These are phyloP conservation scores for Mortierella sp. DNA, from an alignment of 371 early-diverging fungal species.

Conservation along the genomic window DNA sequence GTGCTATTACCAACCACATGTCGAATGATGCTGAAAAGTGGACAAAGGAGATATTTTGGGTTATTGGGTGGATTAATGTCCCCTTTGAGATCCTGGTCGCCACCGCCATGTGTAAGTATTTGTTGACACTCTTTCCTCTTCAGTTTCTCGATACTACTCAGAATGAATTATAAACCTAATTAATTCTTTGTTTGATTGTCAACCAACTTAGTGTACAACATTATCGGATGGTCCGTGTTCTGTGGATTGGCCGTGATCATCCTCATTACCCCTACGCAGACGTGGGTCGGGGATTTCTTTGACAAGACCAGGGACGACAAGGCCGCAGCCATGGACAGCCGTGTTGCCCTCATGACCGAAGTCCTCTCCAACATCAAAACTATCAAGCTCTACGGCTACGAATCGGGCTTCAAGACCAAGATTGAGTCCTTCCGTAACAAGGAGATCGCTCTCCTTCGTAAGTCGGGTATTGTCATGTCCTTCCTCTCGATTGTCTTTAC, in stretches of 20 bases:
- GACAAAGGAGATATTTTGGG: conserved; percentile 16
- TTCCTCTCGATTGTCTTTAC: conserved; percentile 56
- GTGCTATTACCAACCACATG: conserved; percentile 91
- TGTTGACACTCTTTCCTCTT: neutral
- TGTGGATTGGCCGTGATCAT: conserved; percentile 28
- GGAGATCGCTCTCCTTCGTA: conserved; percentile 35
- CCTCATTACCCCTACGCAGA: conserved; percentile 31
- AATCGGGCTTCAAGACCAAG: conserved; percentile 54
- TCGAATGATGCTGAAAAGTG: conserved; percentile 48
- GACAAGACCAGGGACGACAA: conserved; percentile 39
- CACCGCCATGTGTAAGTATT: neutral
- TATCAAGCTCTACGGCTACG: conserved; percentile 72
- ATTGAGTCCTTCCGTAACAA: conserved; percentile 28
- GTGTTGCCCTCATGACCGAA: conserved; percentile 69
- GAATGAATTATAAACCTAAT: neutral
- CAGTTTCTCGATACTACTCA: no score
- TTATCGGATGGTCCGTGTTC: conserved; percentile 9
- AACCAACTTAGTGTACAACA: neutral
- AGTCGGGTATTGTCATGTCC: conserved; percentile 16
- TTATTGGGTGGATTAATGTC: conserved; percentile 24
- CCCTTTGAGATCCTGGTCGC: conserved; percentile 23
- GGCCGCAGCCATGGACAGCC: conserved; percentile 66
- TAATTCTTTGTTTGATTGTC: neutral
- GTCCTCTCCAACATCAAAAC: conserved; percentile 62
- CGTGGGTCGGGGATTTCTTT: conserved; percentile 19